Evolutionary conservation across 495 filamentous ascomycete genomes (phyloP).

Genomic region (Trypethelium eluteriae): DNA sequence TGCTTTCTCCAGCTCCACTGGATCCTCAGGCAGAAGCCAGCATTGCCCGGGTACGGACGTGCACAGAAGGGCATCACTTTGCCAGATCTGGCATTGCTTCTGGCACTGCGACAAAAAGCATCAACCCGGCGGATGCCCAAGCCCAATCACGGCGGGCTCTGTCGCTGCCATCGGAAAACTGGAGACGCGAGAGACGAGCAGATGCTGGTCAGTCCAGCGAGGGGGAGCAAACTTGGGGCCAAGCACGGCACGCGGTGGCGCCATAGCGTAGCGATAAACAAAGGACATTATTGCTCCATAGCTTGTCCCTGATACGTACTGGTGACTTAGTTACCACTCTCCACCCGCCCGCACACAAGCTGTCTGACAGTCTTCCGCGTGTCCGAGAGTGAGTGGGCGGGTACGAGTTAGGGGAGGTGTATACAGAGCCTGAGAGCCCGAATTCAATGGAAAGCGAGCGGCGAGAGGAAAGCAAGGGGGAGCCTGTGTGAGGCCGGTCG

Average conservation of each 20-base stretch:
- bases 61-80: neutral
- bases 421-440: neutral
- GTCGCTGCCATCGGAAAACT: slow-evolving; percentile 3
- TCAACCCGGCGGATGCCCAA: neutral
- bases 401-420: neutral
- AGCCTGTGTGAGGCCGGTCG: neutral
- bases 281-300: neutral
- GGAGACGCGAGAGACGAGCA: slow-evolving; percentile 10
- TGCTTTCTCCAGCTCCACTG: neutral
- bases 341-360: neutral
- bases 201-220: slow-evolving; percentile 6
- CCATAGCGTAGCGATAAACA: slow-evolving; percentile 11
- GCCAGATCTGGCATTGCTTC: slow-evolving; percentile 1
- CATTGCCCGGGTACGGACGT: slow-evolving; percentile 12
- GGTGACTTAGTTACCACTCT: neutral
- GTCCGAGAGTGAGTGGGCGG: neutral
- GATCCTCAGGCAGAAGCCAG: slow-evolving; percentile 6
- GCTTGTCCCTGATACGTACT: neutral
- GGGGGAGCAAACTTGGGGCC: slow-evolving; percentile 12
- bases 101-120: slow-evolving; percentile 10
- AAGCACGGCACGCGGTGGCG: slow-evolving; percentile 6
- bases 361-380: slow-evolving; percentile 7
- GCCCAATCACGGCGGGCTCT: slow-evolving; percentile 2
- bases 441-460: neutral
- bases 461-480: slow-evolving; percentile 1